Evolutionary conservation across 306 rosid genomes (phyloP).

Genomic region (Quercus alba): DNA sequence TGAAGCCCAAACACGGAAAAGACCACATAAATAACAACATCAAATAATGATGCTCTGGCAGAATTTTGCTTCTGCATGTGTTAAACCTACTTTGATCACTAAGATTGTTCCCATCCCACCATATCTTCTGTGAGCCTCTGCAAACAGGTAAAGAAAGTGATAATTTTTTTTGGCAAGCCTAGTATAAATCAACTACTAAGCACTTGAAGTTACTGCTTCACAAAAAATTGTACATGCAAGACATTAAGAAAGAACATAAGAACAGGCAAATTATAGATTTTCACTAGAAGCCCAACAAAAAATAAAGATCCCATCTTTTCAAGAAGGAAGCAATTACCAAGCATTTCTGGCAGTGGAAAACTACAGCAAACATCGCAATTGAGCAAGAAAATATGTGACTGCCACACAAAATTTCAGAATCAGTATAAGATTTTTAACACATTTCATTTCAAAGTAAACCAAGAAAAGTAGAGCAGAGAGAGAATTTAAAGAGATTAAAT

Average conservation of each 20-base stretch:
- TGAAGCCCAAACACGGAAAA: constrained; percentile 5
- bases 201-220: background rate
- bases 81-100: constrained; percentile 70
- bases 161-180: constrained; percentile 9
- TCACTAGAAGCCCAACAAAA: background rate
- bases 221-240: constrained; percentile 8
- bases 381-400: constrained; percentile 87
- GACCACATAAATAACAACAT: background rate
- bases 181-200: constrained; percentile 10
- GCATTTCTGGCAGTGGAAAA: constrained; percentile 91
- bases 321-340: constrained; percentile 48
- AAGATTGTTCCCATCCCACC: constrained; percentile 96
- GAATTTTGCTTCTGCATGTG: background rate
- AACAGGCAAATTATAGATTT: constrained; percentile 3
- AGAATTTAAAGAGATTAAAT: background rate
- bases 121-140: constrained; percentile 81
- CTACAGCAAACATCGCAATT: constrained; percentile 95
- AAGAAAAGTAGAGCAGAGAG: background rate
- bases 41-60: constrained; percentile 3
- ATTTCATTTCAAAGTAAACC: background rate
- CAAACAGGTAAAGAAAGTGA: constrained; percentile 14
- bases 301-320: background rate
- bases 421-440: constrained; percentile 10
- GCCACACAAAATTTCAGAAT: constrained; percentile 37
- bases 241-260: background rate